Base-by-base conservation (phyloP, 1,284 basidiomycete species). In the Phenoliferia sp. region DNA sequence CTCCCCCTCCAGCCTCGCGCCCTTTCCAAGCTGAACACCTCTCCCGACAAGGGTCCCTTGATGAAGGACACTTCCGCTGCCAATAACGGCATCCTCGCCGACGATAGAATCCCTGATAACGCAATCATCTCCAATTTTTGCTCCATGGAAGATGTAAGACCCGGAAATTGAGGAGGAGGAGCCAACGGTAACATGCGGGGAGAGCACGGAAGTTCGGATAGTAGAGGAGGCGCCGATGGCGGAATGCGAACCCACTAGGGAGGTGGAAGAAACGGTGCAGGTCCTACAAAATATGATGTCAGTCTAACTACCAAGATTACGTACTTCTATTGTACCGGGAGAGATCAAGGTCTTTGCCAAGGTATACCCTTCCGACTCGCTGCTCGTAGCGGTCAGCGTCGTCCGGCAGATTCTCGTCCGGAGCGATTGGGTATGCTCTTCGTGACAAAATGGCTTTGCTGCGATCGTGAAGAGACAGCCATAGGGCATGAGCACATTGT, bases 371-470 rank as follows among this genome's bases (percentile, higher is more conserved):
- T 6, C 91, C 92, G 36, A 88, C 85, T 55, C 88, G 84, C 74
- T 93, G 87, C 76, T 94, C 90, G 77, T 94, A 95, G 56, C 85
- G 62, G 17, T 29, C 59, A 63, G 87, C 86, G 12, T 87, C 87
- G 32, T 89, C 87, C 0, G 93, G 92, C 72, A 94, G 87, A 77
- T 92, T 92, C 77, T 94, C 88, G 75, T 96, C 94, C 15, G 95
- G 95, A 1, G 94, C 91, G 26, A 98, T 83, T 1, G 95, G 96
- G 81, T 93, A 95, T 3, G 92, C 90, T 91, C 93, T 95, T 70
- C 94, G 84, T 33, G 90, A 85, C 44, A 99, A 80, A 59, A 99
- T 90, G 76, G 98, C 94, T 78, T 91, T 90, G 80, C 92, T 94
- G 74, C n/a, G 3, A 33, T 3, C 19, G 34, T 9, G n/a, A n/a